Evolutionary conservation across 176 grass and related monocot genomes (phyloP).

Genomic region (Lolium multiflorum): DNA sequence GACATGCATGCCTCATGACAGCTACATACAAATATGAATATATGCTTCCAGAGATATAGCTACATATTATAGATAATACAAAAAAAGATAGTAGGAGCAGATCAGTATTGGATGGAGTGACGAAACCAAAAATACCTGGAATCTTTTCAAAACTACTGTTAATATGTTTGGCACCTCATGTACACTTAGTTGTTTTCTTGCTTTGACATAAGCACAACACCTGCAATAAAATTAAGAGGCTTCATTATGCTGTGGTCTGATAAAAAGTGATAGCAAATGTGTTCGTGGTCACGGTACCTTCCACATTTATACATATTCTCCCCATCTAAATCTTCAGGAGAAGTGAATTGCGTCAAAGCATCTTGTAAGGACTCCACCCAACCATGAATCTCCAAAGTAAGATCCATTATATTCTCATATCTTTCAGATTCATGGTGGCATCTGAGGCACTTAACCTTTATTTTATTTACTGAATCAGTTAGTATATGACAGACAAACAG

Average conservation of each 20-base stretch:
- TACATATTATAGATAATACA: constrained; percentile 9
- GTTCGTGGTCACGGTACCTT: constrained; percentile 58
- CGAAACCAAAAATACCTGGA: constrained; percentile 65
- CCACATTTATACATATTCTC: constrained; percentile 99
- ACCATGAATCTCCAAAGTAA: constrained; percentile 99
- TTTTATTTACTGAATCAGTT: constrained; percentile 55
- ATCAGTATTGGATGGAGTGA: constrained; percentile 22
- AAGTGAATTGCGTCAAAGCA: constrained; percentile 97
- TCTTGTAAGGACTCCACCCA: constrained; percentile 99
- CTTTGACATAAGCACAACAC: constrained; percentile 93
- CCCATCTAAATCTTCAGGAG: constrained; percentile 98
- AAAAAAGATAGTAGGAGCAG: constrained; percentile 26
- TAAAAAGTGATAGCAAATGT: constrained; percentile 24
- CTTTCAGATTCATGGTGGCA: constrained; percentile 94
- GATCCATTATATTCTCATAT: constrained; percentile 99
- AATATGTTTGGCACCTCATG: constrained; percentile 99
- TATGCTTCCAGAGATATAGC: constrained; percentile 34
- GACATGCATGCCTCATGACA: constrained; percentile 25
- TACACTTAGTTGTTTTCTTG: constrained; percentile 89
- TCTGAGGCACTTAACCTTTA: constrained; percentile 95
- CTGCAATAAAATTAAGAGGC: constrained; percentile 49
- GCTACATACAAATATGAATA: constrained; percentile 8
- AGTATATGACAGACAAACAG: constrained; percentile 30
- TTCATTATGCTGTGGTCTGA: constrained; percentile 32
- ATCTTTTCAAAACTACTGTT: constrained; percentile 98